Evolutionary conservation across 23 red algal genomes (phyloP), one percentile per base, ranked within the genome.

Genomic region (Agarophyton chilense): DNA sequence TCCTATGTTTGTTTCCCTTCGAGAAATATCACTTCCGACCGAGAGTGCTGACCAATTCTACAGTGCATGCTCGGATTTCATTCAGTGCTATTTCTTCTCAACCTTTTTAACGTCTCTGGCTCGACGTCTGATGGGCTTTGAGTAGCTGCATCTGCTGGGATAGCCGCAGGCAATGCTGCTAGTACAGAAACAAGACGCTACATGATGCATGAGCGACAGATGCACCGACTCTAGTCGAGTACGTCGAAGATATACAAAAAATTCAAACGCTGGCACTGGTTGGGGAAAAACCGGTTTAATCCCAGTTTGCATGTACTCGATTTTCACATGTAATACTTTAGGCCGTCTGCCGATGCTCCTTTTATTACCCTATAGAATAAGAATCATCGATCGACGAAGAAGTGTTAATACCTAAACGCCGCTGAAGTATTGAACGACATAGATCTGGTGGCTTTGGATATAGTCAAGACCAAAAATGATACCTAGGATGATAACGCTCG

Each of bases 391-490:
- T 43, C 70, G 22, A 21, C 25, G 3, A 75, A 75, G 34, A 36
- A 75, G 34, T 75, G 70, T 29, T 0, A 75, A 45, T 75, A 75
- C 29, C 18, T 75, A 25, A 75, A 75, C 70, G 36, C 70, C 41
- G 70, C 70, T 1, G 0, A 12, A 17, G 35, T 45, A 12, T 45
- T 29, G 70, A 21, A 2, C 21, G 35, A 75, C 33, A 49, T 45
- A 24, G 26, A 12, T 44, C 5, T 75, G 29, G 47, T 45, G 31
- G 35, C 70, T 25, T 43, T 72, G 24, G 66, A 72, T 8, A 18
- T 25, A 44, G 24, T 44, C 0, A 19, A 32, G 29, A 25, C 12
- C n/a, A 12, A 50, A 17, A 0, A 75, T 22, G 0, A 36, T 11
- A 36, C 33, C 12, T 10, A 12, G 22, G 70, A 50, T 43, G 25